Base-by-base conservation (phyloP, 192 early-diverging fungal genomes). In the Endogone sp. region DNA sequence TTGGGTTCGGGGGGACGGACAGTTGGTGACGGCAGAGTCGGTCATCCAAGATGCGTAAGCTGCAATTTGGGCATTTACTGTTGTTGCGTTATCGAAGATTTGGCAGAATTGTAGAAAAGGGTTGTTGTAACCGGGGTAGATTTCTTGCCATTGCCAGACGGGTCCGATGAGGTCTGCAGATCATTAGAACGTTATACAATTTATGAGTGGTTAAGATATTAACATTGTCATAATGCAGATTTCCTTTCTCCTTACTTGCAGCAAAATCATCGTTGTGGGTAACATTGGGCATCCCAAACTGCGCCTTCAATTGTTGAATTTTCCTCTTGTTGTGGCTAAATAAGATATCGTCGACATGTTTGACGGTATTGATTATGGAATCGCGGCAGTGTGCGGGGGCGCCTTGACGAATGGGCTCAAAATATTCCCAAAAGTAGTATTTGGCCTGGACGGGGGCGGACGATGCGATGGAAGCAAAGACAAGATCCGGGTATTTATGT, bases 371-470 rank as follows among this genome's bases (percentile, higher is more conserved):
- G 1, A 78, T 70, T 25, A 88, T 72, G 16, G 65, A 59, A 23
- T 59, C 54, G 8, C 76, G 72, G 32, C 84, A 87, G 2, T 80
- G 72, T 20, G 82, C 63, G 10, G 79, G 82, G 2, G 76, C 59
- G 1, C 79, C 69, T 27, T 64, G 76, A 2, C 77, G 79, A 63
- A 84, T 78, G 3, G 73, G 60, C 62, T 85, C 82, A 66, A 85
- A 84, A 69, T 88, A 93, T 70, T 93, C 81, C 66, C 81, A 89
- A 74, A 84, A 86, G 57, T 89, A 83, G 1, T 82, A 58, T 29
- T 83, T 72, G 0, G 83, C 84, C 1, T 82, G 81, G 4, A 94
- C 71, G 10, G 92, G 92, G 24, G 85, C 92, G 1, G 92, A 94
- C 26, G 87, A 88, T 1, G 88, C 80, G 68, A 89, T 86, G 11